phyloP scores from a whole-genome alignment of 768 basidiomycete genomes.

The Lactifluus hygrophoroides region DNA sequence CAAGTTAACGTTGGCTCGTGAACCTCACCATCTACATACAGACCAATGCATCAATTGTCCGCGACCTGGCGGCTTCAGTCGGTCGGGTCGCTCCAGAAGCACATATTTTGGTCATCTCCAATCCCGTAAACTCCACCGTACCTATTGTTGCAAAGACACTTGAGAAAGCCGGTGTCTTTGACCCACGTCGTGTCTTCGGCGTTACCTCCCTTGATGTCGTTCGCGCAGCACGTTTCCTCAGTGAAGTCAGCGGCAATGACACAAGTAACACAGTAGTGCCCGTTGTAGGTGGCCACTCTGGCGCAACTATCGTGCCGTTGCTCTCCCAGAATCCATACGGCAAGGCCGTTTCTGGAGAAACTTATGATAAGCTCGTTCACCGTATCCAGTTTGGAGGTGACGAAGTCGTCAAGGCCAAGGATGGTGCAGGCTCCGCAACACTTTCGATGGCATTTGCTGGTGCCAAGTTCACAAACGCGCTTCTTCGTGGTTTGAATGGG shows the following conservation, averaged over 20 bases:
- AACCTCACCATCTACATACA: constrained; percentile 25
- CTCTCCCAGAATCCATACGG: constrained; percentile 75
- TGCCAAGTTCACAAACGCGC: constrained; percentile 55
- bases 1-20: background rate
- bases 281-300: constrained; percentile 93
- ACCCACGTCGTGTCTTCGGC: constrained; percentile 87
- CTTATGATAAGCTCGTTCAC: constrained; percentile 70
- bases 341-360: constrained; percentile 65
- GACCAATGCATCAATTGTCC: constrained; percentile 97
- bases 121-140: constrained; percentile 97
- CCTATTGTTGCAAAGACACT: constrained; percentile 92
- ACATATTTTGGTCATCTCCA: constrained; percentile 95
- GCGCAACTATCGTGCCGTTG: constrained; percentile 94
- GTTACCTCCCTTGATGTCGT: constrained; percentile 98
- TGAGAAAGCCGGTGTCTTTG: constrained; percentile 85
- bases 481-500: constrained; percentile 56
- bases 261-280: constrained; percentile 66
- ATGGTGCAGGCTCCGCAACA: constrained; percentile 69
- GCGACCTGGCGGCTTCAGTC: constrained; percentile 86
- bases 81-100: constrained; percentile 83
- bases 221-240: constrained; percentile 87
- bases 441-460: constrained; percentile 75
- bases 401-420: constrained; percentile 98
- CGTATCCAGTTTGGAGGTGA: constrained; percentile 98
- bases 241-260: constrained; percentile 52